Evolutionary conservation across 805 yeast species (phyloP), one percentile per base, ranked within the genome.

Genomic region (Ogataea paraovalis): DNA sequence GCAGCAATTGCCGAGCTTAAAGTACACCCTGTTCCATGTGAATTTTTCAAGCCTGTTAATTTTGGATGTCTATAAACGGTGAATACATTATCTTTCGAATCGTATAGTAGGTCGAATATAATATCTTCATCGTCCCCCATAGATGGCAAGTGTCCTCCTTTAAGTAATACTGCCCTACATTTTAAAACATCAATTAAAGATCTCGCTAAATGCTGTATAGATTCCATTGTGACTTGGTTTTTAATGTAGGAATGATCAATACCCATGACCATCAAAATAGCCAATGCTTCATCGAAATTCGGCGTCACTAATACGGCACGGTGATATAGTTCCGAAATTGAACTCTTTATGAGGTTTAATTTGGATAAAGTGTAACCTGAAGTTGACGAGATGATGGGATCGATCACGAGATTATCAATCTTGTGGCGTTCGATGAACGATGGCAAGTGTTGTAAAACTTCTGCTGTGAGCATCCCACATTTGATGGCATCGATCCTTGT

Each of bases 21-120:
- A 0, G 96, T 86, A 64, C 96, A 88, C 0, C 96, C 96, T 2
- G 96, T 87, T 12, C 96, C 96, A 62, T 88, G 96, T 1, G 87
- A 81, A 56, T 82, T 78, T 4, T 66, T 63, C 0, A 89, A 70
- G 6, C 67, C 57, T 3, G 74, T 59, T 46, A 60, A 74, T 21
- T 44, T 50, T 1, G 62, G 65, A 18, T 84, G 82, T 44, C 70
- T 72, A 59, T 73, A 82, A 1, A 79, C 56, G 0, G 74, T 68
- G 41, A 67, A 61, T 2, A 57, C 51, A 13, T 69, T 68, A 2
- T 57, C 54, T 1, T 57, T 45, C 6, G 78, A 68, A 43, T 77
- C 71, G 55, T 76, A 81, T 19, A 86, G 66, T 1, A 83, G 70
- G 60, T 82, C 88, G 12, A 73, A 67, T 13, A 84, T 71, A 14